Base-by-base conservation (phyloP, 1,284 basidiomycete species). In the Termitomyces sp. region DNA sequence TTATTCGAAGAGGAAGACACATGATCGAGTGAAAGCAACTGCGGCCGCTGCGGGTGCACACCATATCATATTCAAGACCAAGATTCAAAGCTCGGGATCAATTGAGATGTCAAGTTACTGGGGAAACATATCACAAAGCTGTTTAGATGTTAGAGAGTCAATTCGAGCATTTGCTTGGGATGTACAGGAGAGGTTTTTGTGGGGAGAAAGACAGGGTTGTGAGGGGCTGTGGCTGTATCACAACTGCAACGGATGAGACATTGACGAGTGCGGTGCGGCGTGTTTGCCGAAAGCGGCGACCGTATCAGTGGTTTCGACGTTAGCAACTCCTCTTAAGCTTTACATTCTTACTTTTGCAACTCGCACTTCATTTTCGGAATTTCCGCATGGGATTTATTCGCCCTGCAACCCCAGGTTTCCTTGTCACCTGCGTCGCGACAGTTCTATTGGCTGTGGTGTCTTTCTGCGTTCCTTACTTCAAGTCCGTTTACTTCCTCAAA, bases 381-480 rank as follows among this genome's bases (percentile, higher is more conserved):
- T 17, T 28, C 9, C 5, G 15, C 51, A 87, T 87, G 86, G 73
- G 79, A 59, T 64, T 73, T 61, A 73, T 90, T 55, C 81, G 86
- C 38, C 88, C 88, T 57, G 91, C 90, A 13, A 93, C 91, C 1
- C 92, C 93, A 17, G 92, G 92, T 46, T 90, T 92, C 64, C 50
- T 94, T 50, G 76, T 91, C 59, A 92, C 89, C 19, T 78, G 92
- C 53, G 69, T 77, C 34, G 90, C 92, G 0, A 85, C 90, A 1
- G 70, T 80, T 58, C 74, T 94, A 41, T 82, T 96, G 47, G 88
- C 86, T 7, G 68, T 94, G 44, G 92, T 93, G 38, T 86, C 88
- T 19, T 94, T 95, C 75, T 90, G 85, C 59, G 90, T 92, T 6
- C 93, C 93, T 0, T 81, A 84, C 65, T 77, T 94, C 73, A 94